Conservation (phyloP, 495 filamentous ascomycete genomes). For the Hypoxylon fuscum region DNA sequence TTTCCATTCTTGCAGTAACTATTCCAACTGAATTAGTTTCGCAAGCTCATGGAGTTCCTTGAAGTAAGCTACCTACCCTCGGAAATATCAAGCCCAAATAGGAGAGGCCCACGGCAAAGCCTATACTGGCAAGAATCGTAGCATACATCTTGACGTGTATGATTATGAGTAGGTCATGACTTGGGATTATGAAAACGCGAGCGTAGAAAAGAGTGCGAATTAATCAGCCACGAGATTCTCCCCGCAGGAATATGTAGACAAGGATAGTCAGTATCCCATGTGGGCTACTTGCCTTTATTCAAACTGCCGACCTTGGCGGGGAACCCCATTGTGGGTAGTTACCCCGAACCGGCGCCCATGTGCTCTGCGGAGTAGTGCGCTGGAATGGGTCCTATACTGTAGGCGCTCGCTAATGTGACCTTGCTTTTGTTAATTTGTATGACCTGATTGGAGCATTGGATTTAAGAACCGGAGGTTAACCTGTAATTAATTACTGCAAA, state of each 20-base stretch:
- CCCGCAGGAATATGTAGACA: conserved; percentile 26
- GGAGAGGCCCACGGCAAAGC: conserved; percentile 34
- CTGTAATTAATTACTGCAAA: no score
- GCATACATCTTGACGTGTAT: conserved; percentile 18
- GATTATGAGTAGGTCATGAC: neutral
- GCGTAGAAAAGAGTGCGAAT: conserved; percentile 1
- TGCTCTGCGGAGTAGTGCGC: conserved; percentile 28
- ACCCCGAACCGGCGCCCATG: conserved; percentile 19
- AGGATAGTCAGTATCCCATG: conserved; percentile 1
- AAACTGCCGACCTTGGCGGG: conserved; percentile 41
- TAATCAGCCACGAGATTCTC: conserved; percentile 6
- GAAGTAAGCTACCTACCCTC: conserved; percentile 29
- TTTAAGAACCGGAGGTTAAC: no score
- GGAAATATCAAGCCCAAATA: conserved; percentile 40
- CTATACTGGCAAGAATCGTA: conserved; percentile 29
- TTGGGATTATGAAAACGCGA: neutral
- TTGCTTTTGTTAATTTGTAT: conserved; percentile 20
- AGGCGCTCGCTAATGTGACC: conserved; percentile 17
- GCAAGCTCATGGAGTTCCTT: neutral
- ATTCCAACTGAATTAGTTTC: conserved; percentile 4
- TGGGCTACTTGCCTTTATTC: conserved; percentile 14
- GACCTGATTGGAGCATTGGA: conserved; percentile 22
- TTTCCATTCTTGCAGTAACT: conserved; percentile 45
- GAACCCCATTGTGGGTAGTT: conserved; percentile 34
- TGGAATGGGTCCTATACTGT: neutral